Evolutionary conservation across 805 yeast genomes (phyloP).

Genomic region (Kazachstania africana): DNA sequence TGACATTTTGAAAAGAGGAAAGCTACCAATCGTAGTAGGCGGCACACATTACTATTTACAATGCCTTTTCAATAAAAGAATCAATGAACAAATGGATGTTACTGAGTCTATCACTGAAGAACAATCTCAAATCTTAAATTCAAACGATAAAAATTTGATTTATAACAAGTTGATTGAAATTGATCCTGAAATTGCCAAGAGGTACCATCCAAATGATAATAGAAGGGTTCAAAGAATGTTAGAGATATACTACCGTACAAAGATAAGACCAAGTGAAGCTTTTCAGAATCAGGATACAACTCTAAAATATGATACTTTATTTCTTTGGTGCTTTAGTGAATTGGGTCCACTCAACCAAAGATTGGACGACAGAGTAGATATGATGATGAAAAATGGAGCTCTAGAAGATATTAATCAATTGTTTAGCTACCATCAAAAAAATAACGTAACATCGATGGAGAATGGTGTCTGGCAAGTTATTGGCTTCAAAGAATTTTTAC

Average conservation of each 20-base stretch:
- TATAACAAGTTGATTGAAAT: conserved; percentile 35
- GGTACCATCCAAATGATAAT: conserved; percentile 86
- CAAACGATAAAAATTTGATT: conserved; percentile 26
- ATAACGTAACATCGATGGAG: conserved; percentile 27
- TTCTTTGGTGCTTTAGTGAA: conserved; percentile 76
- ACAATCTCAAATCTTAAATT: conserved; percentile 37
- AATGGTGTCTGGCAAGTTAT: conserved; percentile 89
- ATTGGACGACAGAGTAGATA: conserved; percentile 70
- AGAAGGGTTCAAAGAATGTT: conserved; percentile 70
- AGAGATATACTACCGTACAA: conserved; percentile 64
- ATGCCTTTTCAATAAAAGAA: conserved; percentile 56
- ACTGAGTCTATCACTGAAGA: conserved; percentile 15
- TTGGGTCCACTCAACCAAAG: conserved; percentile 45
- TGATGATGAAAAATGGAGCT: conserved; percentile 66
- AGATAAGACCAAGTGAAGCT: conserved; percentile 55
- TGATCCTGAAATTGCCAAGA: conserved; percentile 66
- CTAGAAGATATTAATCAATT: conserved; percentile 54
- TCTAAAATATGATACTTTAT: conserved; percentile 47
- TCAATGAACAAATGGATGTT: conserved; percentile 1
- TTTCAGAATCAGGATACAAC: conserved; percentile 53
- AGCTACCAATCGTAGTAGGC: conserved; percentile 81
- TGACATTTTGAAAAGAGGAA: conserved; percentile 54
- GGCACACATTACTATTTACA: conserved; percentile 94
- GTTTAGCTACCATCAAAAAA: conserved; percentile 32
- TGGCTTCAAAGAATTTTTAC: conserved; percentile 83